A percentile compares a stretch with the other conserved stretches of the same genome.
Evolutionary conservation across 139 green algal genomes (phyloP).

Genomic region (Ulvella scutata): DNA sequence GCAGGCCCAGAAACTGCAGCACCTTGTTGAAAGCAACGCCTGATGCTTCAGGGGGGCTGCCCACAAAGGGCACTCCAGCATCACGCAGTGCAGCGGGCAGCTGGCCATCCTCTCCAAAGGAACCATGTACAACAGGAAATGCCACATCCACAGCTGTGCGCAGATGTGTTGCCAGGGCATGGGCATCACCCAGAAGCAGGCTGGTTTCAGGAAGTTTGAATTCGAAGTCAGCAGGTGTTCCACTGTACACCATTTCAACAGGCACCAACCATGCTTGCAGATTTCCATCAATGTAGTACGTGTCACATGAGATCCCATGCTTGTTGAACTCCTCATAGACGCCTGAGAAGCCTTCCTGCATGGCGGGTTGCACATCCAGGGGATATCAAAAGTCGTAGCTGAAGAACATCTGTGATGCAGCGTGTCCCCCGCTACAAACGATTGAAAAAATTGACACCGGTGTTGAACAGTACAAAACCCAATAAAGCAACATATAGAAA

Average conservation of each 20-base stretch:
- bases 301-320: background rate
- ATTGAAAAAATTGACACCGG: too few relatives aligned
- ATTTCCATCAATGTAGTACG: background rate
- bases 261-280: background rate
- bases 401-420: too few relatives aligned
- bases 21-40: background rate
- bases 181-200: background rate
- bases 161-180: background rate
- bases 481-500: too few relatives aligned
- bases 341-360: background rate
- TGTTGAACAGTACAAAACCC: too few relatives aligned
- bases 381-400: too few relatives aligned
- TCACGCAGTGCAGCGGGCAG: background rate
- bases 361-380: too few relatives aligned
- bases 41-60: background rate
- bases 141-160: background rate
- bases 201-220: background rate
- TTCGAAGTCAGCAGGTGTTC: background rate
- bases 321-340: slow-evolving; percentile 1
- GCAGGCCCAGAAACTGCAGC: too few relatives aligned
- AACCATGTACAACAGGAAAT: background rate
- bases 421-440: too few relatives aligned
- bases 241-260: background rate
- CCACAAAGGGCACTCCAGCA: background rate
- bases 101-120: background rate